Conservation (phyloP, 306 rosid species). For the Malus sylvestris region DNA sequence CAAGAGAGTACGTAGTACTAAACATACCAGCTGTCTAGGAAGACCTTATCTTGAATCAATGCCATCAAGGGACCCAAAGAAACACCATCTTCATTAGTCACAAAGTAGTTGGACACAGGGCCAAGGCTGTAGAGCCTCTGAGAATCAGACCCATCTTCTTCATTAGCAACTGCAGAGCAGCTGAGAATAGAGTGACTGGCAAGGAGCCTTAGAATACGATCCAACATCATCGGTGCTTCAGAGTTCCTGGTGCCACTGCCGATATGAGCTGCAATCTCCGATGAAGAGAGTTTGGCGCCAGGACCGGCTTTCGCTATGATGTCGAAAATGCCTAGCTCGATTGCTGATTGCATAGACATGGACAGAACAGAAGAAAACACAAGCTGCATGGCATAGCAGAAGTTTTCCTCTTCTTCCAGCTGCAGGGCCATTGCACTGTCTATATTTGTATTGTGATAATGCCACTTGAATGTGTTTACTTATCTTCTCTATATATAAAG, state of each 20-base stretch:
- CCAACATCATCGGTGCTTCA: too few relatives aligned
- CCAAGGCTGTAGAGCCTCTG: too few relatives aligned
- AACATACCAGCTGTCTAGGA: slow-evolving; percentile 34
- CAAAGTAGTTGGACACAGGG: too few relatives aligned
- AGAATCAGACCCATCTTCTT: not conserved
- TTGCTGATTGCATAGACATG: slow-evolving; percentile 30
- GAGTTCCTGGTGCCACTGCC: not conserved
- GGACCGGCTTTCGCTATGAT: slow-evolving; percentile 32
- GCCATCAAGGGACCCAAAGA: slow-evolving; percentile 28
- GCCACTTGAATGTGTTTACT: not conserved
- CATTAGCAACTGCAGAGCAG: too few relatives aligned
- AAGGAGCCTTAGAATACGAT: too few relatives aligned
- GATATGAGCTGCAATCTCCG: too few relatives aligned
- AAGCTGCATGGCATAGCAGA: slow-evolving; percentile 27
- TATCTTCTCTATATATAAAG: too few relatives aligned
- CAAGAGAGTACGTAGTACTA: too few relatives aligned
- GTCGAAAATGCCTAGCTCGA: slow-evolving; percentile 49
- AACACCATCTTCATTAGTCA: slow-evolving; percentile 29
- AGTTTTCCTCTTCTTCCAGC: not conserved
- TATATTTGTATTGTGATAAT: not conserved
- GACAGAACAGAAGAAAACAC: slow-evolving; percentile 12
- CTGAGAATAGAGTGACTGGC: too few relatives aligned
- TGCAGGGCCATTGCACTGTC: not conserved
- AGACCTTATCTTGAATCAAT: slow-evolving; percentile 25
- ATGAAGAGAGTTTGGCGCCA: slow-evolving; percentile 3